Base-by-base conservation (phyloP, 371 early-diverging fungal species). In the Apophysomyces trapeziformis region DNA sequence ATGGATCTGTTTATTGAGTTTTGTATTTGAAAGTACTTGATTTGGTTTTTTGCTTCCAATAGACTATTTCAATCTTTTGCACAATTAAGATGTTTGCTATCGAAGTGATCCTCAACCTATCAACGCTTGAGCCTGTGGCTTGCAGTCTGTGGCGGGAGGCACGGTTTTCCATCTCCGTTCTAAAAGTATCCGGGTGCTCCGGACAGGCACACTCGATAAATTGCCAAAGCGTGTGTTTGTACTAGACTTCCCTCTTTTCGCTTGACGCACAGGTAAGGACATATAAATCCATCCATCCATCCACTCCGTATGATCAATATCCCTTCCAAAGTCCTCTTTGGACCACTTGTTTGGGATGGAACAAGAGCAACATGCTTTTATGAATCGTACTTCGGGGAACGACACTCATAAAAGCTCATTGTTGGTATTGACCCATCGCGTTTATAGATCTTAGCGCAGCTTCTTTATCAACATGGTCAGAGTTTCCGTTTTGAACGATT, bases 401-500 rank as follows among this genome's bases (percentile, higher is more conserved):
- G 54, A 50, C 54, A 50, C 54, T 50, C 54, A 50, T 50, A 50
- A 11, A 50, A 50, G 54, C 54, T 6, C n/a, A 50, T 21, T 50
- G 18, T 50, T 50, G 54, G 47, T 50, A 50, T 11, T 50, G 35
- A 50, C 21, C 32, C 21, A 50, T 50, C 54, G 54, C 11, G 54
- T 50, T 50, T n/a, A 5, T 50, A 50, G 54, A 50, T 50, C 54
- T 50, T 50, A 50, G 54, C 54, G 54, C 54, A 50, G 54, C 54
- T 50, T 50, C 21, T 50, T 50, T 50, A 50, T 50, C 54, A 50
- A 65, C 60, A 80, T 76, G 75, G 75, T 80, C 75, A 72, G 81
- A 69, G 78, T 80, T 26, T 80, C 80, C 57, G 78, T 80, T 62
- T 76, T 78, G 86, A 91, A 93, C 90, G 97, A 98, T 87, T 95